Base-by-base conservation (phyloP, 176 grass and related monocot species). In the Typha latifolia region DNA sequence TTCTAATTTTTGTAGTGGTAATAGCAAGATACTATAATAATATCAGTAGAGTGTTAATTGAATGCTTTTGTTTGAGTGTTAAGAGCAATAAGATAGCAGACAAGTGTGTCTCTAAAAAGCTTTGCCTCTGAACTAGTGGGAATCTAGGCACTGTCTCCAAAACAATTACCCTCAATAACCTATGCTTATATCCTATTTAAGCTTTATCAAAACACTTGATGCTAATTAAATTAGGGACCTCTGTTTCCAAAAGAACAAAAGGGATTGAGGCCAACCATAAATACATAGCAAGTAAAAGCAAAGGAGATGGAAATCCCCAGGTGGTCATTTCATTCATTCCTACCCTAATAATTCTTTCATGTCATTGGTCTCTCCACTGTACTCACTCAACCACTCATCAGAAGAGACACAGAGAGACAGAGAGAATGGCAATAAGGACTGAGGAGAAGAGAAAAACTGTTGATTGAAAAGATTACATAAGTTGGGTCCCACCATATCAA, bases 251-350 rank as follows among this genome's bases (percentile, higher is more conserved):
- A 37, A 4, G 7, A 37, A 4, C 4, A 43, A 43, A 43, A 10
- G 9, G 37, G 9, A 43, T 43, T 10, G 37, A 43, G 37, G 9
- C 37, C 37, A 43, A 43, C 37, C 37, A 43, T 43, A 43, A 10
- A 43, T 10, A 43, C 2, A 43, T 43, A 62, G 76, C 72, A 10
- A 43, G 37, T 43, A 43, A 43, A 43, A 82, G 49, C 81, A 69
- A n/a, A 81, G 69, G 78, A 82, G 82, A 85, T 75, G 82, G 63
- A 83, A 88, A 80, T 82, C 73, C 49, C 72, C 82, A 82, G 82
- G 70, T 85, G 82, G 34, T 43, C 34, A 80, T 62, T 74, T 57
- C 48, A 66, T 71, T 48, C 56, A 4, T 63, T 77, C 74, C n/a
- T 24, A 66, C 79, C 48, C 52, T 64, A 78, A 67, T 34, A 74